Conservation (phyloP, 345 rosid genomes). For the Eucalyptus cloeziana region DNA sequence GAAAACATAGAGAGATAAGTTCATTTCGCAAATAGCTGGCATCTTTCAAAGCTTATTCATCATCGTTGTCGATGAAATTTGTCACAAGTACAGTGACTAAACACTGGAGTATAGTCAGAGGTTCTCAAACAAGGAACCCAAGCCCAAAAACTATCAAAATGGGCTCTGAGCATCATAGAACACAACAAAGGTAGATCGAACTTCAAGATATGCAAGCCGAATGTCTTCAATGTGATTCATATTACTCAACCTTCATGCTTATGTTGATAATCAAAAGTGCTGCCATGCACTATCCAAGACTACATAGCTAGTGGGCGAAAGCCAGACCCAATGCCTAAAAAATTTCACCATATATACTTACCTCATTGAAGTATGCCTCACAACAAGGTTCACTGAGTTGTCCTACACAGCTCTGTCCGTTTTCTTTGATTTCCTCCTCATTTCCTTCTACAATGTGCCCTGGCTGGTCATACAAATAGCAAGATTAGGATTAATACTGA, state of each 20-base stretch:
- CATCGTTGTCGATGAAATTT: not conserved
- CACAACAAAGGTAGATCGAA: not conserved
- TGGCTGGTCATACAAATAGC: constrained; percentile 1
- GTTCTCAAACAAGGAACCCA: not conserved
- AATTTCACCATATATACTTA: not conserved
- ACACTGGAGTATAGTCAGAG: not conserved
- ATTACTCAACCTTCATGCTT: not conserved
- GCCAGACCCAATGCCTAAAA: not conserved
- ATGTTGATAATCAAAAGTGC: not conserved
- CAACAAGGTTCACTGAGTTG: not conserved
- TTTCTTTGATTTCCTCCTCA: constrained; percentile 13
- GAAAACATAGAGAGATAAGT: not conserved
- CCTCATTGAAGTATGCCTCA: constrained; percentile 8
- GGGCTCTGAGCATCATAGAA: not conserved
- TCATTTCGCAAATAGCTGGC: not conserved
- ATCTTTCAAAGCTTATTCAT: not conserved
- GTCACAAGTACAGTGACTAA: not conserved
- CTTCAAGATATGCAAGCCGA: not conserved
- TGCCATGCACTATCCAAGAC: not conserved
- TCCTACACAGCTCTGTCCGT: constrained; percentile 9
- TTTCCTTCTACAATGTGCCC: constrained; percentile 7
- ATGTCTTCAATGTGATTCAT: not conserved
- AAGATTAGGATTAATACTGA: not conserved
- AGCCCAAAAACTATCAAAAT: not conserved
- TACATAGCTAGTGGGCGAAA: not conserved